Evolutionary conservation across 2,329 filamentous ascomycete species (phyloP), one percentile per base, ranked within the genome.

Genomic region (Aspergillus brasiliensis): DNA sequence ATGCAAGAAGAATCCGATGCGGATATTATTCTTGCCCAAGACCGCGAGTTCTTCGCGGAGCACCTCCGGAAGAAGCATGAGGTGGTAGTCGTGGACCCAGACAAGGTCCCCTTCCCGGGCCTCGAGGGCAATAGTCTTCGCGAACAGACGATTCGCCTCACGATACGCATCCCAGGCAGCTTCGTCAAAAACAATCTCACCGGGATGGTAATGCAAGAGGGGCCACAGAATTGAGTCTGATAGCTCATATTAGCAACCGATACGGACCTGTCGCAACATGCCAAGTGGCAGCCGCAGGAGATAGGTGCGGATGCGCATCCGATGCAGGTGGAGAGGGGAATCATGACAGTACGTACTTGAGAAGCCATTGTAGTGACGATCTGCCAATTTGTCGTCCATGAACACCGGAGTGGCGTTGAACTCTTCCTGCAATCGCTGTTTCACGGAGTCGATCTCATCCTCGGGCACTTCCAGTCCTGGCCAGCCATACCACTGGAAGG

Each of bases 401-500:
- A 97, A 97, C 57, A 99, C 90, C 1, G 95, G 94, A 40, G 96
- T 87, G 8, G 94, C 93, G 68, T 90, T 88, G 77, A 96, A 93
- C 71, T 97, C 90, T 23, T 95, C 88, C 79, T 91, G 90, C 72
- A 98, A 81, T 65, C 90, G 87, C 72, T 89, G 83, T 72, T 87
- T 89, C 75, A 99, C 88, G 58, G 84, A 83, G 2, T 85, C 82
- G 46, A 91, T 85, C 77, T 98, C 94, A 57, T 88, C 85, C 64
- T 96, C 91, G 37, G 94, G 94, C 4, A 98, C 88, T 77, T 98
- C 92, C 51, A 97, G 80, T 42, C 95, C 95, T 0, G 95, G 93
- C 94, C 95, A 98, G 67, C 95, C 95, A 78, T 98, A 98, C 95
- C 95, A 99, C 77, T 95, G 91, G 78, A 98, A 98, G 67, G 89